These are phyloP conservation scores for Spongospora subterranea DNA, from an alignment of 208 protist genomes.

Conservation along the genomic window DNA sequence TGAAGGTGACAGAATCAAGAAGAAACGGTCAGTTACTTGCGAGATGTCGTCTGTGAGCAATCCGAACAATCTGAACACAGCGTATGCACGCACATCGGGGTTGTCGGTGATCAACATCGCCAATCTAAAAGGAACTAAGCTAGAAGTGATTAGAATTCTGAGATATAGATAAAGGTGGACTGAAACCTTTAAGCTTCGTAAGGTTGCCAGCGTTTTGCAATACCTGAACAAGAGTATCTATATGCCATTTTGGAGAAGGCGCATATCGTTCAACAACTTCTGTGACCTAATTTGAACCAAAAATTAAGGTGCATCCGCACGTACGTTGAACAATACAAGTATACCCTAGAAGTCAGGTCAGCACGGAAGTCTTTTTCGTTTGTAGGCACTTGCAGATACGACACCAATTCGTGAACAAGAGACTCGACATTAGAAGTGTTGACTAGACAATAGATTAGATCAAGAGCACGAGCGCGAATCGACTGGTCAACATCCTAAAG, in stretches of 20 bases:
- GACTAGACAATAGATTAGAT: conserved; percentile 94
- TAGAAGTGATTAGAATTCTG: not conserved
- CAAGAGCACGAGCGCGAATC: conserved; percentile 82
- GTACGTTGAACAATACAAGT: not conserved
- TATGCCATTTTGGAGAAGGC: conserved; percentile 83
- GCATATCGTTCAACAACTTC: conserved; percentile 52
- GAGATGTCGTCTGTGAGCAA: conserved; percentile 65
- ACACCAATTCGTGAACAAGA: conserved; percentile 64
- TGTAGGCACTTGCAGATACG: conserved; percentile 36
- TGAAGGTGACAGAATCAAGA: not conserved
- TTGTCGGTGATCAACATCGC: conserved; percentile 80
- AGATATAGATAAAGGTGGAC: not conserved
- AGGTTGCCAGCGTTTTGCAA: conserved; percentile 76
- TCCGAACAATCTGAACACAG: conserved; percentile 86
- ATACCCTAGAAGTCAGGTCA: not conserved
- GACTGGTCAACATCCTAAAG: conserved; percentile 89
- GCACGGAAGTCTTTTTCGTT: not conserved
- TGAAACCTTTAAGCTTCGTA: not conserved
- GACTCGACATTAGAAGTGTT: conserved; percentile 77
- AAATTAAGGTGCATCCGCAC: not conserved
- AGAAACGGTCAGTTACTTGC: not conserved
- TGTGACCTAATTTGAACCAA: conserved; percentile 29
- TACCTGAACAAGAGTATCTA: conserved; percentile 91
- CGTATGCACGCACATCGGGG: conserved; percentile 84
- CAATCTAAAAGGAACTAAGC: not conserved